Evolutionary conservation across 495 filamentous ascomycete species (phyloP).

Genomic region (Talaromyces stipitatus): DNA sequence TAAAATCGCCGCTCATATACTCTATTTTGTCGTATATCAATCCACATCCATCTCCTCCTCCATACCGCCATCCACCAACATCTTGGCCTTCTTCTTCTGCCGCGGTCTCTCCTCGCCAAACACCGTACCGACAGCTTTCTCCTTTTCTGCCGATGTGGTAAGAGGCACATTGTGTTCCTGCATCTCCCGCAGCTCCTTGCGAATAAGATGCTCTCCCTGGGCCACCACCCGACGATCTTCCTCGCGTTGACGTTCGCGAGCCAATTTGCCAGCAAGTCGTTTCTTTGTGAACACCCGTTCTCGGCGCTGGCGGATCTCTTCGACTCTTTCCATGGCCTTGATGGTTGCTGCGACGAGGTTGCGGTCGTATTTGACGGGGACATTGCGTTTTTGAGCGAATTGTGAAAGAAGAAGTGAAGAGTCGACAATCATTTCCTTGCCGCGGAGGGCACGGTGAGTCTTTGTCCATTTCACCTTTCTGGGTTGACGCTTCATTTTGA

Average conservation of each 20-base stretch:
- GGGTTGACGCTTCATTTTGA: conserved; percentile 96
- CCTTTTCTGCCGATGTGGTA: conserved; percentile 23
- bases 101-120: conserved; percentile 45
- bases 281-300: conserved; percentile 90
- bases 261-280: conserved; percentile 83
- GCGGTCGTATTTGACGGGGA: conserved; percentile 91
- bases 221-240: conserved; percentile 80
- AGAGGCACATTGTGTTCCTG: conserved; percentile 33
- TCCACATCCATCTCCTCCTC: conserved; percentile 68
- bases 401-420: conserved; percentile 81
- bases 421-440: conserved; percentile 94
- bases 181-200: conserved; percentile 39
- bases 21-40: conserved; percentile 27
- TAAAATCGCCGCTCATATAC: not conserved
- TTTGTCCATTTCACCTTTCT: conserved; percentile 85
- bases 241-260: conserved; percentile 58
- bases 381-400: conserved; percentile 87
- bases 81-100: conserved; percentile 53
- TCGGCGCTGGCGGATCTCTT: conserved; percentile 73
- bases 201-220: conserved; percentile 77
- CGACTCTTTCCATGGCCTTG: conserved; percentile 83
- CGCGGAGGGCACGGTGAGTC: conserved; percentile 59
- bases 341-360: conserved; percentile 80
- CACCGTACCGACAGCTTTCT: conserved; percentile 18
- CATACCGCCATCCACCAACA: conserved; percentile 60